Evolutionary conservation across 345 rosid genomes (phyloP).

Genomic region (Pistacia atlantica): DNA sequence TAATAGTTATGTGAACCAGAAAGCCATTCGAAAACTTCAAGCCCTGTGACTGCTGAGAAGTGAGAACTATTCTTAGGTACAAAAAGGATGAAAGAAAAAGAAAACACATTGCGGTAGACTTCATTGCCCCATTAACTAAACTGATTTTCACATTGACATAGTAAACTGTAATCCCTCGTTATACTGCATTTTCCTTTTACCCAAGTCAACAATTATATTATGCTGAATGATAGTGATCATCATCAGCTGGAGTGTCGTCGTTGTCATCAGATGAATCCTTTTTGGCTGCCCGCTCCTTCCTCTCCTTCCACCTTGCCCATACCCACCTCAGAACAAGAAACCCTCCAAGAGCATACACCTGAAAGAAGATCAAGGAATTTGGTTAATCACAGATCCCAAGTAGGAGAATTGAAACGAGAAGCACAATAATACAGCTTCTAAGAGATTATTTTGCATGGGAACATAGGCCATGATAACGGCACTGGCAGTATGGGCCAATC

Average conservation of each 20-base stretch:
- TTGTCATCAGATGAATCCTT: conserved; percentile 38
- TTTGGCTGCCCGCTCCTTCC: conserved; percentile 58
- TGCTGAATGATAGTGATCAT: conserved; percentile 15
- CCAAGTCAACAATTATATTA: not conserved
- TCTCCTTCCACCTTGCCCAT: conserved; percentile 88
- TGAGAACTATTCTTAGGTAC: not conserved
- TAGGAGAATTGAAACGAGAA: not conserved
- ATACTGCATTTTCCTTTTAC: not conserved
- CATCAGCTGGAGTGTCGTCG: conserved; percentile 36
- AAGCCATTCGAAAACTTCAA: not conserved
- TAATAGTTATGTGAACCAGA: not conserved
- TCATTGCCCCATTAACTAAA: not conserved
- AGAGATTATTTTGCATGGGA: not conserved
- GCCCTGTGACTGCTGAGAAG: not conserved
- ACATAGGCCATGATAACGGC: not conserved
- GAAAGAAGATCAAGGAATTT: conserved; percentile 21
- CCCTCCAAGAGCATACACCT: conserved; percentile 88
- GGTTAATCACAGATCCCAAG: not conserved
- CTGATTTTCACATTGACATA: not conserved
- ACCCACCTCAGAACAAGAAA: conserved; percentile 77
- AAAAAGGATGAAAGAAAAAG: not conserved
- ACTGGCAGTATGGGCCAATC: not conserved
- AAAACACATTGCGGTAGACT: not conserved
- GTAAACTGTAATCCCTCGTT: not conserved
- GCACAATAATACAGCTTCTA: not conserved